phyloP scores from a whole-genome alignment of 1,284 basidiomycete genomes.

The Wallemia hederae region DNA sequence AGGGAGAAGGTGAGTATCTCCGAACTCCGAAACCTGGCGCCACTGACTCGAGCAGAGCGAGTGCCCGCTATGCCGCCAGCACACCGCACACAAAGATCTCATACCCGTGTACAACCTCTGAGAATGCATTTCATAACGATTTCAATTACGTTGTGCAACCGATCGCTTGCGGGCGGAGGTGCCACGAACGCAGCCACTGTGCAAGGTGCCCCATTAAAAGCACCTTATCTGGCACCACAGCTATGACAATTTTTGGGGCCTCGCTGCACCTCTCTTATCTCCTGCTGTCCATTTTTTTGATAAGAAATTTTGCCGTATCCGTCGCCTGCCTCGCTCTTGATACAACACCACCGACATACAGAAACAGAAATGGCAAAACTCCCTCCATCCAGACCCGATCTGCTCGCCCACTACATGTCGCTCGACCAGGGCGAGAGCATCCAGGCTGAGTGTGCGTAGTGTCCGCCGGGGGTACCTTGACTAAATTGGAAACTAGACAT shows the following conservation, averaged over 20 bases:
- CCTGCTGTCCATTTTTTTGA: not conserved
- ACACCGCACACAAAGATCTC: not conserved
- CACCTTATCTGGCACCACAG: not conserved
- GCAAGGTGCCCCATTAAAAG: no score
- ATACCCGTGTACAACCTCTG: not conserved
- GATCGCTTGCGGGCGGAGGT: no score
- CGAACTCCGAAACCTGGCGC: not conserved
- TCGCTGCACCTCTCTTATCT: not conserved
- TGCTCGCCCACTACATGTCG: conserved; percentile 57
- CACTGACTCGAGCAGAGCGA: not conserved
- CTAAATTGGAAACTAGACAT: conserved; percentile 29
- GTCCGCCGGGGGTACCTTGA: not conserved
- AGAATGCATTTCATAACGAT: not conserved
- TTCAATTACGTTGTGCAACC: no score
- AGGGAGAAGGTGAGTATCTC: not conserved
- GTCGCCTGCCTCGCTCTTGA: not conserved
- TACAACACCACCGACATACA: not conserved
- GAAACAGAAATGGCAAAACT: not conserved
- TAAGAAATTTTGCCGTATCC: not conserved
- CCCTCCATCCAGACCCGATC: conserved; percentile 30
- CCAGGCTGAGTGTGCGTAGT: conserved; percentile 61
- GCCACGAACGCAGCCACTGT: no score
- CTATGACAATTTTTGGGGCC: not conserved
- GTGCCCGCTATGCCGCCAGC: not conserved
- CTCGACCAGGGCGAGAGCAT: conserved; percentile 54